These are phyloP conservation scores for Lotmaria passim DNA, from an alignment of 208 protist genomes.

Conservation along the genomic window DNA sequence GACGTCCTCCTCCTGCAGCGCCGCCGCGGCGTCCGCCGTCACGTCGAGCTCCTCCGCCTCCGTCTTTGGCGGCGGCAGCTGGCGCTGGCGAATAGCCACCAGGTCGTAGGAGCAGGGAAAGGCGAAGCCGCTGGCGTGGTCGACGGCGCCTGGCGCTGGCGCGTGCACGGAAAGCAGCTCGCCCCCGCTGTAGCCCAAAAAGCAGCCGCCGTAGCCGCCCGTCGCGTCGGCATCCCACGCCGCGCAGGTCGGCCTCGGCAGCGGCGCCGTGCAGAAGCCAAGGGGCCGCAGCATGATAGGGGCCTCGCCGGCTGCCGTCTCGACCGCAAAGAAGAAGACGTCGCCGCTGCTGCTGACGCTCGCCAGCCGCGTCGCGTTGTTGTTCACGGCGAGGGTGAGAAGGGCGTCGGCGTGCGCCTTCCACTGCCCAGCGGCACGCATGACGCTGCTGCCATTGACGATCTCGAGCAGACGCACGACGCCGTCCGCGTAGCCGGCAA, in stretches of 20 bases:
- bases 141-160: constrained; percentile 49
- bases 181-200: constrained; percentile 76
- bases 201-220: constrained; percentile 40
- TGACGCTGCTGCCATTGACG: constrained; percentile 12
- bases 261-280: constrained; percentile 78
- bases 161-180: constrained; percentile 68
- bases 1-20: constrained; percentile 78
- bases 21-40: constrained; percentile 52
- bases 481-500: constrained; percentile 89
- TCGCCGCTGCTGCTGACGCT: constrained; percentile 81
- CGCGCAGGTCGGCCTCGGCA: constrained; percentile 53
- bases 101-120: constrained; percentile 67
- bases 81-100: constrained; percentile 79
- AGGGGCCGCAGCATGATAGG: constrained; percentile 52
- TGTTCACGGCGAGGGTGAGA: constrained; percentile 63
- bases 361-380: constrained; percentile 68
- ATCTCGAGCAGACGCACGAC: constrained; percentile 75
- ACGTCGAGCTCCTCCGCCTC: constrained; percentile 66
- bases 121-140: constrained; percentile 72
- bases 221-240: constrained; percentile 62
- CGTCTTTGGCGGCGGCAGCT: constrained; percentile 57
- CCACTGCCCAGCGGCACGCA: constrained; percentile 56
- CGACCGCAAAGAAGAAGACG: constrained; percentile 94
- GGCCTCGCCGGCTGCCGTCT: background rate
- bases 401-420: constrained; percentile 69